A percentile compares a stretch with the other conserved stretches of the same genome.
Conservation (phyloP, 1,284 basidiomycete genomes). For the Tetrapyrgos nigripes region DNA sequence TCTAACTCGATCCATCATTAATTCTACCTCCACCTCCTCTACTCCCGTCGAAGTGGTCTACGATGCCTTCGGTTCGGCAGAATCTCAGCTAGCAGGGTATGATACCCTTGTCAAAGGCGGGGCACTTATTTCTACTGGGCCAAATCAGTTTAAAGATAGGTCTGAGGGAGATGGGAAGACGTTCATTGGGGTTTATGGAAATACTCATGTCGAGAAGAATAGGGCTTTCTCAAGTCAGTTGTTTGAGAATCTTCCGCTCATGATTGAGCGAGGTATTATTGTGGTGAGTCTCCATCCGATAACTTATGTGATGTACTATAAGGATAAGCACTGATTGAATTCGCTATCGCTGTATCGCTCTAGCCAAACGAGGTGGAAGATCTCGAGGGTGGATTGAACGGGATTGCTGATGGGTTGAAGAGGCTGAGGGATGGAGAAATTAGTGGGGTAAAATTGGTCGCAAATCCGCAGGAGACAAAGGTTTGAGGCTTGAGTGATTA, state of each 20-base stretch:
- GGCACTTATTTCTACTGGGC: not conserved
- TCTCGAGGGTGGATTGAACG: not conserved
- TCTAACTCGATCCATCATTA: slow-evolving; percentile 1
- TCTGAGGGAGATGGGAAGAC: slow-evolving; percentile 4
- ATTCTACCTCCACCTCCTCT: not conserved
- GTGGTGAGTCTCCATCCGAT: slow-evolving; percentile 1
- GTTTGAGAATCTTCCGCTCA: slow-evolving; percentile 5
- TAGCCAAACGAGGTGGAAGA: slow-evolving; percentile 6
- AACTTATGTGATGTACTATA: not conserved
- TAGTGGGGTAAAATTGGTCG: slow-evolving; percentile 3
- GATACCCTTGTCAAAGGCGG: slow-evolving; percentile 4
- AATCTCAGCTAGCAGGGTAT: slow-evolving; percentile 4
- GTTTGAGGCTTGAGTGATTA: no score
- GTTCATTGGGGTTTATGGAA: not conserved
- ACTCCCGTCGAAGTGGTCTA: slow-evolving; percentile 10
- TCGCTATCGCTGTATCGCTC: no score
- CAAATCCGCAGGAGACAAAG: not conserved
- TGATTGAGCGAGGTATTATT: slow-evolving; percentile 12
- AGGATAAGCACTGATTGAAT: no score
- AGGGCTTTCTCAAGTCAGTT: slow-evolving; percentile 5
- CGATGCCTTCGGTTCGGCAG: slow-evolving; percentile 7
- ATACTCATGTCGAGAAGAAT: not conserved
- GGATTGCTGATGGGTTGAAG: slow-evolving; percentile 6
- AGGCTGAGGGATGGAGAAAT: not conserved
- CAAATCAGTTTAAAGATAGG: not conserved